Percentiles rank a stretch among this genome's conserved stretches.
Conservation (phyloP, 352 stramenopile species). For the Albugo candida region DNA sequence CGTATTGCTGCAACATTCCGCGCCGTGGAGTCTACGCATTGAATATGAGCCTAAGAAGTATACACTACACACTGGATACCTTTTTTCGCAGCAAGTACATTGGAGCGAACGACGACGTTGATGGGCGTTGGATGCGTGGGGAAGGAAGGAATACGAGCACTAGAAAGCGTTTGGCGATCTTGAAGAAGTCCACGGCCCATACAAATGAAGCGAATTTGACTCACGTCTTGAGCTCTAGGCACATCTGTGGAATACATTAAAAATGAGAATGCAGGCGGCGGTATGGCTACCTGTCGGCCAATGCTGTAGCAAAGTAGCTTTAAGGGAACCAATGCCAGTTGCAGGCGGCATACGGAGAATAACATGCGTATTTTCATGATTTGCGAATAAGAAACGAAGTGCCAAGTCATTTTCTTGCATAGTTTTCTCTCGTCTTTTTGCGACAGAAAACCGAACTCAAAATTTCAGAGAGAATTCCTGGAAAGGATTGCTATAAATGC, state of each 20-base stretch:
- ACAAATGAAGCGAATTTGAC: slow-evolving; percentile 81
- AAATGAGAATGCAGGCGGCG: not conserved
- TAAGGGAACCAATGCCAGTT: slow-evolving; percentile 31
- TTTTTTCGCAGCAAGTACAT: not conserved
- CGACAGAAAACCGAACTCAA: too few relatives aligned
- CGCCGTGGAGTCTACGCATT: not conserved
- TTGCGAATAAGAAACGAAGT: slow-evolving; percentile 76
- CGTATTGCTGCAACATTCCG: not conserved
- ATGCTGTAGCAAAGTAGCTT: slow-evolving; percentile 36
- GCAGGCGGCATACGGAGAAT: slow-evolving; percentile 31
- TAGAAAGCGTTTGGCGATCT: slow-evolving; percentile 71
- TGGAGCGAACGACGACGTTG: slow-evolving; percentile 78
- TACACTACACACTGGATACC: too few relatives aligned
- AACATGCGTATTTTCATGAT: slow-evolving; percentile 54
- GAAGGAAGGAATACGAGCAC: slow-evolving; percentile 78
- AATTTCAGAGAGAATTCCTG: too few relatives aligned
- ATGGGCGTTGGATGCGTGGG: slow-evolving; percentile 88
- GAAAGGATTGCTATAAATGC: too few relatives aligned
- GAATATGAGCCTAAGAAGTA: too few relatives aligned
- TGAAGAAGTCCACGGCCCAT: slow-evolving; percentile 88
- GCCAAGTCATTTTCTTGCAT: slow-evolving; percentile 16
- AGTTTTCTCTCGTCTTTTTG: too few relatives aligned
- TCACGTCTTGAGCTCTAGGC: slow-evolving; percentile 22
- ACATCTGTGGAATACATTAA: slow-evolving; percentile 15
- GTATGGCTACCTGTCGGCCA: slow-evolving; percentile 29